Conservation (phyloP, 306 rosid species). For the Dryas drummondii region DNA sequence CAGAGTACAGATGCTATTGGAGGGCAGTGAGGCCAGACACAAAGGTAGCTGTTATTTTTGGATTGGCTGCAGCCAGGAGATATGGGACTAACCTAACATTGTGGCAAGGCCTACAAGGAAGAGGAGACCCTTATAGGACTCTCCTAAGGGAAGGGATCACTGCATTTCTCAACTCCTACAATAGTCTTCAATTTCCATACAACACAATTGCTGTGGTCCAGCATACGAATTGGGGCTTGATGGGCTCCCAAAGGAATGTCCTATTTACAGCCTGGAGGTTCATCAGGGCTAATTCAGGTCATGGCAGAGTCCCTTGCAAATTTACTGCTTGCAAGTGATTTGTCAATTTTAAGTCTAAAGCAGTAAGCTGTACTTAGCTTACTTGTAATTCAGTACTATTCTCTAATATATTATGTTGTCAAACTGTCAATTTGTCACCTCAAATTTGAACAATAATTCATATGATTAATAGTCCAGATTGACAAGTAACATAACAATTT, state of each 20-base stretch:
- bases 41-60: slow-evolving; percentile 67
- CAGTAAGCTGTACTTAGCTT: background rate
- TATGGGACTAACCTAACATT: slow-evolving; percentile 75
- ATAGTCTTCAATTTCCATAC: slow-evolving; percentile 57
- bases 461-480: too few relatives aligned
- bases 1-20: slow-evolving; percentile 80
- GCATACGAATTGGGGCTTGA: slow-evolving; percentile 58
- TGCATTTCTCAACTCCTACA: slow-evolving; percentile 75
- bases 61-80: slow-evolving; percentile 53
- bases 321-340: slow-evolving; percentile 61
- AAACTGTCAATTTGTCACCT: too few relatives aligned
- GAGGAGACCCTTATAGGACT: slow-evolving; percentile 78
- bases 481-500: too few relatives aligned
- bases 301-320: slow-evolving; percentile 61
- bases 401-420: too few relatives aligned
- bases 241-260: slow-evolving; percentile 58
- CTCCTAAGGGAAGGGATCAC: slow-evolving; percentile 78
- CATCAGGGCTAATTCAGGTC: slow-evolving; percentile 72
- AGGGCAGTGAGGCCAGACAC: slow-evolving; percentile 68
- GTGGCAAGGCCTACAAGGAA: slow-evolving; percentile 71
- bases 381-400: background rate
- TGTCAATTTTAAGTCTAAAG: background rate
- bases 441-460: too few relatives aligned
- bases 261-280: slow-evolving; percentile 65
- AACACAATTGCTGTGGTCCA: slow-evolving; percentile 50